Percentiles rank a stretch among this genome's conserved stretches.
phyloP scores from a whole-genome alignment of 2,329 filamentous ascomycete species.

The Ophidiomyces ophidiicola region DNA sequence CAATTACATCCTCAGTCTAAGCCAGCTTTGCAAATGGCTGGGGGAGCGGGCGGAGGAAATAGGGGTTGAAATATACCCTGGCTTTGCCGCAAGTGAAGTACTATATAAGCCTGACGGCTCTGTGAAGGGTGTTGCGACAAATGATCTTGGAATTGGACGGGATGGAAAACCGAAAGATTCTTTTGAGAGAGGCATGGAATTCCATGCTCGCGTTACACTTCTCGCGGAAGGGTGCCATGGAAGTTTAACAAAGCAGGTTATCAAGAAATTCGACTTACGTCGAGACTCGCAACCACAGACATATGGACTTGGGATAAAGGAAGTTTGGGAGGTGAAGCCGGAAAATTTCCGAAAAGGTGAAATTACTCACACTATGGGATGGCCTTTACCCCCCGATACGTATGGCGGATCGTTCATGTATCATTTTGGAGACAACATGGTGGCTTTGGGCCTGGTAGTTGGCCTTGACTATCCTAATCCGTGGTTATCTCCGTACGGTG shows the following conservation, averaged over 20 bases:
- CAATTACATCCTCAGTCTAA: constrained; percentile 94
- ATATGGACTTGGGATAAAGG: constrained; percentile 87
- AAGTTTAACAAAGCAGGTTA: constrained; percentile 85
- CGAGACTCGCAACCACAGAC: constrained; percentile 87
- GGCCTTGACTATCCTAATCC: constrained; percentile 94
- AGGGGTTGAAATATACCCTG: constrained; percentile 90
- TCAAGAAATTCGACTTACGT: constrained; percentile 84
- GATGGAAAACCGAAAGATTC: constrained; percentile 75
- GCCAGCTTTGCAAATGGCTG: constrained; percentile 91
- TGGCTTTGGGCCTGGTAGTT: constrained; percentile 80
- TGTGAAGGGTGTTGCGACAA: constrained; percentile 88
- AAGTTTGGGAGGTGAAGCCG: constrained; percentile 92
- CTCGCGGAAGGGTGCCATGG: constrained; percentile 94
- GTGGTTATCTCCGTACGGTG: constrained; percentile 86
- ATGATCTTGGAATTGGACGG: constrained; percentile 75
- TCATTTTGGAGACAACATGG: constrained; percentile 94
- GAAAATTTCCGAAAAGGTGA: constrained; percentile 83
- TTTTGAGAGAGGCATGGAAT: constrained; percentile 97
- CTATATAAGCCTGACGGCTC: constrained; percentile 77
- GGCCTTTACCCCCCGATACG: constrained; percentile 73
- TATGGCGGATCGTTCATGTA: constrained; percentile 99
- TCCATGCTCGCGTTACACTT: constrained; percentile 80
- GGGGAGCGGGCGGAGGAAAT: constrained; percentile 92
- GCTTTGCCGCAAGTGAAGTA: constrained; percentile 88
- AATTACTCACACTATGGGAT: constrained; percentile 82